These are phyloP conservation scores for Trichosporon sp. DNA, from an alignment of 1,284 basidiomycete genomes.

Conservation along the genomic window DNA sequence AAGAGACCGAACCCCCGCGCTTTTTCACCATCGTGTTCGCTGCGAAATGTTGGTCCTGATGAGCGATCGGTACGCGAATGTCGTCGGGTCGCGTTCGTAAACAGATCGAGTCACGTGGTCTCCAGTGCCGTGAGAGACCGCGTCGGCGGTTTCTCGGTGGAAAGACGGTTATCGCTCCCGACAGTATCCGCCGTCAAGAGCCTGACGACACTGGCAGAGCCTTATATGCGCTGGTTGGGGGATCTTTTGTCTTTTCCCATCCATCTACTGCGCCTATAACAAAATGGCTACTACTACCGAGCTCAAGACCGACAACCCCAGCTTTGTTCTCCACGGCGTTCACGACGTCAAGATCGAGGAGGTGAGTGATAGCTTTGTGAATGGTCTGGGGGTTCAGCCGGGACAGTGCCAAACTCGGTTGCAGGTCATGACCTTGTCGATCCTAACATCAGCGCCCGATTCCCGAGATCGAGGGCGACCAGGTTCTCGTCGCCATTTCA, in stretches of 20 bases:
- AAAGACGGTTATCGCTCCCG: constrained; percentile 18
- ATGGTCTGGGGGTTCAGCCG: constrained; percentile 6
- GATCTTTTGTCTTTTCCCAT: constrained; percentile 13
- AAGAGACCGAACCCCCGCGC: neutral
- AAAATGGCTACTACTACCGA: constrained; percentile 2
- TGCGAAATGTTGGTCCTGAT: too few relatives aligned
- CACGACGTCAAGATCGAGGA: constrained; percentile 57
- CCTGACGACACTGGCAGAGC: too few relatives aligned
- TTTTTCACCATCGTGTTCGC: constrained; percentile 1
- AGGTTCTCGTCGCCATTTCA: constrained; percentile 86
- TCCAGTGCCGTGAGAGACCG: neutral
- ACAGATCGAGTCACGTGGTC: too few relatives aligned
- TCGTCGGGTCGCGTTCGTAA: neutral
- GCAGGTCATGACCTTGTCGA: too few relatives aligned
- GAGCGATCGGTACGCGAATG: neutral
- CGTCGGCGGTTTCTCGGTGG: constrained; percentile 5
- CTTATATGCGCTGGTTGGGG: neutral
- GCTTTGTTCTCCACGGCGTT: constrained; percentile 55
- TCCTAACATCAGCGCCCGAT: constrained; percentile 79
- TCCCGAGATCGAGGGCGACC: constrained; percentile 71
- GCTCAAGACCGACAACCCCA: constrained; percentile 51
- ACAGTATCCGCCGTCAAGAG: neutral
- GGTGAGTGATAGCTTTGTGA: constrained; percentile 38
- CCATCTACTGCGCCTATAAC: neutral
- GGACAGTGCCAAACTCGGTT: too few relatives aligned